phyloP scores from a whole-genome alignment of 805 yeast species.

The Candida bentonensis region DNA sequence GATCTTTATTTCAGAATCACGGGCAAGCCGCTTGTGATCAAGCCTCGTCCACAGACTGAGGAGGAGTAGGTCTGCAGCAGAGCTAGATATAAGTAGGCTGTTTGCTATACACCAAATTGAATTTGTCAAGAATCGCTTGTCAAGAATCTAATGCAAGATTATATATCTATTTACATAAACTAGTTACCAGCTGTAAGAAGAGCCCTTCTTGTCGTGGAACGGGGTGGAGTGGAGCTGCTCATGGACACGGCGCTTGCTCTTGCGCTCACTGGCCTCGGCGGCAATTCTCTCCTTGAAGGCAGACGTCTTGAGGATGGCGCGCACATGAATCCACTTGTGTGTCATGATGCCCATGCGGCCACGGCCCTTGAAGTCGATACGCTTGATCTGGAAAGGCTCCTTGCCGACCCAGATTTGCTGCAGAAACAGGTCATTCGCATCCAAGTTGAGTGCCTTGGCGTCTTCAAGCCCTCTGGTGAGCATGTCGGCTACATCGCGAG shows the following conservation, averaged over 20 bases:
- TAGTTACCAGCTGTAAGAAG: neutral
- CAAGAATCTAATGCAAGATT: too few relatives aligned
- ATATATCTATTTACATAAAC: neutral
- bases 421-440: conserved; percentile 51
- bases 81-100: neutral
- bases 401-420: conserved; percentile 84
- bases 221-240: conserved; percentile 1
- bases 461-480: conserved; percentile 60
- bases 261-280: neutral
- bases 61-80: conserved; percentile 34
- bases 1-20: conserved; percentile 84
- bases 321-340: conserved; percentile 69
- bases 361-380: conserved; percentile 76
- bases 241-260: neutral
- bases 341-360: conserved; percentile 72
- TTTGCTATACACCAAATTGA: neutral
- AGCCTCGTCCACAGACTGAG: conserved; percentile 56
- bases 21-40: conserved; percentile 81
- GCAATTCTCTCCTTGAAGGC: neutral
- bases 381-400: conserved; percentile 60
- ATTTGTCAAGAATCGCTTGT: too few relatives aligned
- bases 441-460: conserved; percentile 44
- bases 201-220: neutral
- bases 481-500: conserved; percentile 65
- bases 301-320: conserved; percentile 46